Evolutionary conservation across 2,329 filamentous ascomycete genomes (phyloP).

Genomic region (Cryphonectria carpinicola): DNA sequence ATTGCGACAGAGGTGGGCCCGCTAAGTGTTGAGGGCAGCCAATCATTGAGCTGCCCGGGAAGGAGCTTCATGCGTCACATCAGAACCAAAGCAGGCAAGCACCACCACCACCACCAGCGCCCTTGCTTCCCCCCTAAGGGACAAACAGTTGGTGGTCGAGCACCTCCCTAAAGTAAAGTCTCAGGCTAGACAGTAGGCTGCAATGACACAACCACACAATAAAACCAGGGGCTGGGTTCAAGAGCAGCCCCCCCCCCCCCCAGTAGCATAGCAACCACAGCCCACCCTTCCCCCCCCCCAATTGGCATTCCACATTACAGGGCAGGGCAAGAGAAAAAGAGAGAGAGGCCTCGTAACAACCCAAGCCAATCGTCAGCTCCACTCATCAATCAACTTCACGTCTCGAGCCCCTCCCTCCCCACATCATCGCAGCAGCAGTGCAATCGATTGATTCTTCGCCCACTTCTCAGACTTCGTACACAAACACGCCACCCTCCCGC

Average conservation of each 20-base stretch:
- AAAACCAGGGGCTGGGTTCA: constrained; percentile 3
- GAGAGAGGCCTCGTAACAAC: background rate
- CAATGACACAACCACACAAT: background rate
- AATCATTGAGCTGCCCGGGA: constrained; percentile 8
- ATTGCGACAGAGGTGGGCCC: background rate
- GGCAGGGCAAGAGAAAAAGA: background rate
- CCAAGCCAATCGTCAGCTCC: background rate
- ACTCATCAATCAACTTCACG: constrained; percentile 2
- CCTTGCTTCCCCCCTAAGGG: constrained; percentile 2
- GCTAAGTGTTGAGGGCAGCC: constrained; percentile 4
- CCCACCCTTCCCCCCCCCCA: background rate
- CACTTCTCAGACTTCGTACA: constrained; percentile 6
- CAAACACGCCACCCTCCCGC: background rate
- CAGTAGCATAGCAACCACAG: background rate
- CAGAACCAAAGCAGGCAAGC: background rate
- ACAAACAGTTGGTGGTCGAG: background rate
- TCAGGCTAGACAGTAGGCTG: background rate
- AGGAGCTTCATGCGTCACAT: constrained; percentile 19
- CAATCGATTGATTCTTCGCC: background rate
- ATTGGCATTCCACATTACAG: background rate
- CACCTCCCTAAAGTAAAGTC: background rate
- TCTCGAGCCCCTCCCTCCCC: background rate
- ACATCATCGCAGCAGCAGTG: constrained; percentile 10
- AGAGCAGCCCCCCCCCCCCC: background rate
- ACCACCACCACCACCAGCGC: background rate